Conservation (phyloP, 2,329 filamentous ascomycete genomes). For the Talaromyces sp. region DNA sequence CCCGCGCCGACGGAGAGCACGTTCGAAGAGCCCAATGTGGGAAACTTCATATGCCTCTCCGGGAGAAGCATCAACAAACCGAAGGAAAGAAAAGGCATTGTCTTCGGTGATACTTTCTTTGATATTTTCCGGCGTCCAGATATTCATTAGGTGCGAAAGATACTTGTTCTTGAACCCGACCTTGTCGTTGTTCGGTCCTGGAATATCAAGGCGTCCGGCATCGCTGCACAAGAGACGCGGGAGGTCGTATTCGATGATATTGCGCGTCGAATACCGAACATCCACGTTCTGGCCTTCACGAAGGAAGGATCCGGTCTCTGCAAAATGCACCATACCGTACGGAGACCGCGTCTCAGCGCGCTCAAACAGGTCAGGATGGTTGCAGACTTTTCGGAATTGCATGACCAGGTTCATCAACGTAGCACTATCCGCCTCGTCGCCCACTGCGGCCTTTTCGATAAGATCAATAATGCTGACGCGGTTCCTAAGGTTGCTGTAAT, state of each 20-base stretch:
- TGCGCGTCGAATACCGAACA: slow-evolving; percentile 83
- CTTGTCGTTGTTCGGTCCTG: slow-evolving; percentile 64
- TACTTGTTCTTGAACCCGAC: slow-evolving; percentile 78
- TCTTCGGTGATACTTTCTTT: slow-evolving; percentile 55
- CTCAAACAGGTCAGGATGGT: slow-evolving; percentile 95
- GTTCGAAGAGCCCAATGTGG: slow-evolving; percentile 65
- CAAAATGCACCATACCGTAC: slow-evolving; percentile 77
- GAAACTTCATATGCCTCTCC: slow-evolving; percentile 66
- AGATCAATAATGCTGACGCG: slow-evolving; percentile 99
- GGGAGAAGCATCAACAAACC: slow-evolving; percentile 73
- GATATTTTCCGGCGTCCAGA: slow-evolving; percentile 80
- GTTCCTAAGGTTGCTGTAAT: slow-evolving; percentile 87
- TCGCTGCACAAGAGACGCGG: slow-evolving; percentile 79
- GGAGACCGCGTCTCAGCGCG: slow-evolving; percentile 86
- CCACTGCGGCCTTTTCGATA: slow-evolving; percentile 91
- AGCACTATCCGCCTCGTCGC: slow-evolving; percentile 89
- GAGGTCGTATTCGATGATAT: slow-evolving; percentile 74
- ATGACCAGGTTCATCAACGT: slow-evolving; percentile 99
- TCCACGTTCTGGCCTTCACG: slow-evolving; percentile 76
- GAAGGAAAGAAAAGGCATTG: slow-evolving; percentile 79
- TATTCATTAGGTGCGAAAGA: slow-evolving; percentile 76
- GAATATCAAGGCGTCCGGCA: slow-evolving; percentile 66
- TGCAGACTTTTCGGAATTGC: slow-evolving; percentile 99
- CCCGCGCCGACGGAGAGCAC: slow-evolving; percentile 56
- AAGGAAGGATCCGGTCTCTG: slow-evolving; percentile 91